A percentile compares a stretch with the other conserved stretches of the same genome.
These are phyloP conservation scores for Acanthamoeba culbertsoni DNA, from an alignment of 208 protist species.

Conservation along the genomic window DNA sequence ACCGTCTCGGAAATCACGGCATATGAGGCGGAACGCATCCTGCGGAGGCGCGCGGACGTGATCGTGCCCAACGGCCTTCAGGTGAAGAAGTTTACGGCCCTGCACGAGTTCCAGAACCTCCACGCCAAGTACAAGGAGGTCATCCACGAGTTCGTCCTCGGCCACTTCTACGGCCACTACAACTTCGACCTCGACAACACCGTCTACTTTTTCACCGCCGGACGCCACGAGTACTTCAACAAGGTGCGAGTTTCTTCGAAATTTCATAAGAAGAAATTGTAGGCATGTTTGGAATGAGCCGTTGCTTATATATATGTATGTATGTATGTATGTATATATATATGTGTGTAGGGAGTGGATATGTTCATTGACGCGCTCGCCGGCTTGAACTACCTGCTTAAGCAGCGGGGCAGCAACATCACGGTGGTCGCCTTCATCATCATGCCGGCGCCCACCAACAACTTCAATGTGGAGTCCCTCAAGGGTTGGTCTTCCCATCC, in stretches of 20 bases:
- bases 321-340: no score
- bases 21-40: conserved; percentile 73
- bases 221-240: conserved; percentile 82
- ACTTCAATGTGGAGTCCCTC: conserved; percentile 80
- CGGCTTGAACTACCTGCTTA: conserved; percentile 76
- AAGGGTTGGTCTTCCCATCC: conserved; percentile 41
- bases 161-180: conserved; percentile 82
- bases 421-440: conserved; percentile 84
- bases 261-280: no score
- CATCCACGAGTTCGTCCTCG: conserved; percentile 77
- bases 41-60: conserved; percentile 71
- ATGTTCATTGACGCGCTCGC: conserved; percentile 78
- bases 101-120: conserved; percentile 83
- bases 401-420: conserved; percentile 63
- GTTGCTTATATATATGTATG: background rate
- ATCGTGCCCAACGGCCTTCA: conserved; percentile 83
- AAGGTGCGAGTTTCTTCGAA: conserved; percentile 82
- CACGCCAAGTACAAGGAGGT: conserved; percentile 79
- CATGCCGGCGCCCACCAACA: conserved; percentile 74
- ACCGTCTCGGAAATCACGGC: conserved; percentile 83
- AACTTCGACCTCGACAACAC: conserved; percentile 85
- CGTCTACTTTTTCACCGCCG: conserved; percentile 83
- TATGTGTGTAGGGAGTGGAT: background rate
- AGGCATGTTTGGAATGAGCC: background rate
- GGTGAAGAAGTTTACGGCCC: conserved; percentile 67